Conservation (phyloP, 2,329 filamentous ascomycete species). For the Cyclaneusma minus region DNA sequence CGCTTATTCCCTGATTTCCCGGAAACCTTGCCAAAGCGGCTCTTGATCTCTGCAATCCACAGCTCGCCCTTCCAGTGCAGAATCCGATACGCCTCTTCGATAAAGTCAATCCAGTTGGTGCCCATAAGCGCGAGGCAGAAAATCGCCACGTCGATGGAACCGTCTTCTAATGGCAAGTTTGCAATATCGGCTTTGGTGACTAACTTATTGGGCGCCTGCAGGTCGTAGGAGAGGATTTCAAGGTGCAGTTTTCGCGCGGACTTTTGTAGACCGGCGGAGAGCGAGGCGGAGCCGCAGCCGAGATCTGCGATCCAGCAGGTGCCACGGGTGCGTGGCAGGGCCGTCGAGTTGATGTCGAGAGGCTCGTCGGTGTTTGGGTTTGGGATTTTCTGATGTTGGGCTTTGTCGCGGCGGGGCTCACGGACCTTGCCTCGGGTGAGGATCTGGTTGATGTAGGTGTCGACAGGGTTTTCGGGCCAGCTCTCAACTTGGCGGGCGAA, state of each 20-base stretch:
- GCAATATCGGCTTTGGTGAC: conserved; percentile 86
- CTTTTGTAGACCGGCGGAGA: conserved; percentile 52
- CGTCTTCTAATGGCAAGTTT: conserved; percentile 59
- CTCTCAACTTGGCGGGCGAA: conserved; percentile 91
- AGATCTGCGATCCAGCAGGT: conserved; percentile 74
- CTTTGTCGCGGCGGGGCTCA: conserved; percentile 9
- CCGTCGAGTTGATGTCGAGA: conserved; percentile 19
- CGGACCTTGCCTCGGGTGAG: conserved; percentile 41
- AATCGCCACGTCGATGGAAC: conserved; percentile 69
- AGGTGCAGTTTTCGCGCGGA: conserved; percentile 53
- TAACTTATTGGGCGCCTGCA: conserved; percentile 59
- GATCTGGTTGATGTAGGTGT: conserved; percentile 65
- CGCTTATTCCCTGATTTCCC: conserved; percentile 24
- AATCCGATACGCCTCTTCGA: conserved; percentile 88
- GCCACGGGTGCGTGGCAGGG: conserved; percentile 58
- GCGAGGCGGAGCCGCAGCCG: conserved; percentile 80
- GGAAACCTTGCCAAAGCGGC: conserved; percentile 57
- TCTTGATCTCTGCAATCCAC: conserved; percentile 96
- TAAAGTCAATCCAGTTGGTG: conserved; percentile 93
- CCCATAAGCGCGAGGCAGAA: conserved; percentile 98
- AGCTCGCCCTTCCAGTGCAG: conserved; percentile 89
- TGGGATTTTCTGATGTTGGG: too few relatives aligned
- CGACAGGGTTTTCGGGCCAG: conserved; percentile 94
- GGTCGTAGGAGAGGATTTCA: conserved; percentile 70
- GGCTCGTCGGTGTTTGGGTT: conserved; percentile 2